Percentiles rank a stretch among this genome's conserved stretches.
Conservation (phyloP, 257 asterid genomes). For the Rhazya stricta region DNA sequence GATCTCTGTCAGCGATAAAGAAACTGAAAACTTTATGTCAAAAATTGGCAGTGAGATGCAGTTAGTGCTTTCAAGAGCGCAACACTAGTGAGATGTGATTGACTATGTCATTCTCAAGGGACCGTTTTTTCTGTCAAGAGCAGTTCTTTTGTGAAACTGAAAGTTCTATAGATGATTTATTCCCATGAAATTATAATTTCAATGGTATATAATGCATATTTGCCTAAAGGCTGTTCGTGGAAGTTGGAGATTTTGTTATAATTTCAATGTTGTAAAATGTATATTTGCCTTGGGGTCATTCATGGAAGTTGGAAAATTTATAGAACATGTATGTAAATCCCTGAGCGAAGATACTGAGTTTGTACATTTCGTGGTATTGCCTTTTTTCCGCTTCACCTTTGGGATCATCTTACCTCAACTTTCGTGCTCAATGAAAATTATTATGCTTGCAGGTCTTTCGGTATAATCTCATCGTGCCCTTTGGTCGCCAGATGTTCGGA, state of each 20-base stretch:
- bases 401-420: not conserved
- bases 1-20: not conserved
- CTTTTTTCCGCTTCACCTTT: not conserved
- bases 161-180: not conserved
- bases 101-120: not conserved
- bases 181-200: not conserved
- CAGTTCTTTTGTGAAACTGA: not conserved
- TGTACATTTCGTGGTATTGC: not conserved
- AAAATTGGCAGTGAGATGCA: not conserved
- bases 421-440: not conserved
- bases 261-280: too few relatives aligned
- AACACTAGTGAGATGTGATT: not conserved
- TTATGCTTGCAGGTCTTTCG: constrained; percentile 49
- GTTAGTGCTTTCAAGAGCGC: not conserved
- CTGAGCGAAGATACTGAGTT: not conserved
- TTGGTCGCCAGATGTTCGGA: constrained; percentile 80
- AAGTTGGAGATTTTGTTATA: too few relatives aligned
- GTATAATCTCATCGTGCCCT: constrained; percentile 82
- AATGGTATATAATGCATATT: not conserved
- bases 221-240: too few relatives aligned
- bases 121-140: not conserved
- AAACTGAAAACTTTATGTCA: not conserved
- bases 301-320: not conserved
- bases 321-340: not conserved
- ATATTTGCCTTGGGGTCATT: not conserved